Evolutionary conservation across 192 early-diverging fungal species (phyloP), one percentile per base, ranked within the genome.

Genomic region (Podila epigama): DNA sequence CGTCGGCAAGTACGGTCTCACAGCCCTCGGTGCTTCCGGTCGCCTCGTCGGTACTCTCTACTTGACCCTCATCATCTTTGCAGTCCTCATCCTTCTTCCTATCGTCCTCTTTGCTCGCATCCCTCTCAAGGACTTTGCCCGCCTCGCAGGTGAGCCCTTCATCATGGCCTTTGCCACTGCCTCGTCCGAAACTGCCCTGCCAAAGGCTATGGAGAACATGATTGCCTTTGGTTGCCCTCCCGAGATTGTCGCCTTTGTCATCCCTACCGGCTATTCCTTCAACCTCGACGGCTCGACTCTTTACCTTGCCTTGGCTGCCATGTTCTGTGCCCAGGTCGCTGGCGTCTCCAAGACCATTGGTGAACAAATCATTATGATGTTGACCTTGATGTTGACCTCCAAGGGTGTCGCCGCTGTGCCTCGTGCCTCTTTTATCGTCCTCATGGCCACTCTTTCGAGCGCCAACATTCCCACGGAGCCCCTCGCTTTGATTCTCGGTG

Each of bases 261-360:
- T 92, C 51, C 87, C 88, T 4, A 82, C 88, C 16, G 92, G 92
- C 11, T 93, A 93, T 80, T 88, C 88, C 9, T 93, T 93, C 68
- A 93, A 93, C 69, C 71, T 93, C 55, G 92, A 93, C 63, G 92
- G 92, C 3, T 90, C 90, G 9, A 91, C 91, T 32, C 67, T 93
- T 33, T 92, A 92, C 62, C 84, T 92, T n/a, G 82, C 87, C 33
- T 62, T 88, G 32, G 91, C 91, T 4, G 58, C 83, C 20, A 72
- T 92, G 37, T 93, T 92, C 68, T 84, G 82, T 58, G 91, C 91
- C n/a, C 92, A 93, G 65, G 85, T 83, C 27, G 82, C 70, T 10
- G 84, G 84, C 48, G 56, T 89, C 15, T 28, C 60, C 29, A 83
- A 89, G 63, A 35, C 81, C 11, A 37, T 88, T 42, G 81, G 82